Conservation (phyloP, 768 basidiomycete genomes). For the Mycena capillaripes region DNA sequence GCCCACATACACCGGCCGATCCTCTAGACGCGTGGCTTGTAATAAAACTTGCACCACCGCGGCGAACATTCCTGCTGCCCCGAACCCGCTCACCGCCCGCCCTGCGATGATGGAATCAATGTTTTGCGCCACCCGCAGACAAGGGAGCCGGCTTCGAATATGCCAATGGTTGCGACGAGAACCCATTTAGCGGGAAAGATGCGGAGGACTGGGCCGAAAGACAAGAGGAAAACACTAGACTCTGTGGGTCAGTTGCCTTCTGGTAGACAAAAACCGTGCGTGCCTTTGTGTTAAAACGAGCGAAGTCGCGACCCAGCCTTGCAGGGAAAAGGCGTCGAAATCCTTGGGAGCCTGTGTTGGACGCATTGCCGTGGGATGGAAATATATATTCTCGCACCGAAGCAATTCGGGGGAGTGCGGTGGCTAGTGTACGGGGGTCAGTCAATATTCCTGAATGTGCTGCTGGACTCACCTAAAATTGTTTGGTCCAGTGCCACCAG, state of each 20-base stretch:
- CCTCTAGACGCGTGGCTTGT: constrained; percentile 52
- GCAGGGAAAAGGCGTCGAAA: neutral
- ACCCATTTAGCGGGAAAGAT: constrained; percentile 20
- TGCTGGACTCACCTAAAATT: neutral
- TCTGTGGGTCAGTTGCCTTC: neutral
- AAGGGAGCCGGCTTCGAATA: neutral
- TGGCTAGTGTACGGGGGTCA: constrained; percentile 6
- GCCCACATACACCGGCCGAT: constrained; percentile 43
- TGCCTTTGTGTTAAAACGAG: neutral
- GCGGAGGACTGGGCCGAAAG: constrained; percentile 21
- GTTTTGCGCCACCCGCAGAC: constrained; percentile 23
- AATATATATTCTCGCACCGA: constrained; percentile 8
- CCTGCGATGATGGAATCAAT: constrained; percentile 17
- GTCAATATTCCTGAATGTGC: neutral
- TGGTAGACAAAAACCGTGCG: neutral
- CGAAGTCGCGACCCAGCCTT: neutral
- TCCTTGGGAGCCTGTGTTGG: neutral
- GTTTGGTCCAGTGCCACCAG: constrained; percentile 14
- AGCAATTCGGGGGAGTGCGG: constrained; percentile 17
- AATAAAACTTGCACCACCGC: constrained; percentile 43
- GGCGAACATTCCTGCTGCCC: constrained; percentile 39
- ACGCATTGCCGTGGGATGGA: neutral
- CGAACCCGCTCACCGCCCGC: constrained; percentile 13
- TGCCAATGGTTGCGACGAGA: neutral
- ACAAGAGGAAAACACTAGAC: constrained; percentile 8